phyloP scores from a whole-genome alignment of 2,329 filamentous ascomycete species.

The Rutstroemia sp. region DNA sequence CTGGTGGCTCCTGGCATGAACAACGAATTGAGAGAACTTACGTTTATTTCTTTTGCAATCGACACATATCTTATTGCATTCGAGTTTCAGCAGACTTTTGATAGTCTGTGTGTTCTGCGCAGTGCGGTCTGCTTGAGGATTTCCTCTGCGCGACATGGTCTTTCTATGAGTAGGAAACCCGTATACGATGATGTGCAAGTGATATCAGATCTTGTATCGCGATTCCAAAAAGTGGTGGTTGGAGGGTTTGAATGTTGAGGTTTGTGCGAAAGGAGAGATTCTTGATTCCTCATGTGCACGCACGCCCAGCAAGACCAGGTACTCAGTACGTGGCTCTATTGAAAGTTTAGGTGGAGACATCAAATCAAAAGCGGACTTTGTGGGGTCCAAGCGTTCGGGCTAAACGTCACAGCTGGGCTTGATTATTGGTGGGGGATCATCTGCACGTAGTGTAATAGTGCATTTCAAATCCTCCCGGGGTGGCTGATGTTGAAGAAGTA shows the following conservation, averaged over 20 bases:
- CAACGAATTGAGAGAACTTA: conserved; percentile 38
- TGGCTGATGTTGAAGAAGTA: not conserved
- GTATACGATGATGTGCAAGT: not conserved
- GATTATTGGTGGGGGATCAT: not conserved
- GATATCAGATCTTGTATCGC: not conserved
- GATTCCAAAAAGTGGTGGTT: not conserved
- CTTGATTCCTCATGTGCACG: not conserved
- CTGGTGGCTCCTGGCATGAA: not conserved
- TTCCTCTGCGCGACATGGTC: conserved; percentile 71
- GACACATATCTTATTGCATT: conserved; percentile 92
- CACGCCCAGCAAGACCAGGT: not conserved
- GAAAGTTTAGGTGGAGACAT: not conserved
- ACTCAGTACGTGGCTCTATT: not conserved
- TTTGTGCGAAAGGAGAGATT: not conserved
- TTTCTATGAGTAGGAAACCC: not conserved
- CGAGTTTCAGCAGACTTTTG: conserved; percentile 90
- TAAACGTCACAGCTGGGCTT: not conserved
- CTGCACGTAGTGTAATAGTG: not conserved
- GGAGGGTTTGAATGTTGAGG: not conserved
- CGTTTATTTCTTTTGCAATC: conserved; percentile 99
- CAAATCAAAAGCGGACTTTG: not conserved
- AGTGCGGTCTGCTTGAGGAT: conserved; percentile 76
- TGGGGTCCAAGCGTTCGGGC: not conserved
- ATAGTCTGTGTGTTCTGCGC: conserved; percentile 91
- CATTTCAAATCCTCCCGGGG: not conserved